Percentiles rank a stretch among this genome's conserved stretches.
Evolutionary conservation across 805 yeast genomes (phyloP).

Genomic region (Kodamaea nitidulidarum): DNA sequence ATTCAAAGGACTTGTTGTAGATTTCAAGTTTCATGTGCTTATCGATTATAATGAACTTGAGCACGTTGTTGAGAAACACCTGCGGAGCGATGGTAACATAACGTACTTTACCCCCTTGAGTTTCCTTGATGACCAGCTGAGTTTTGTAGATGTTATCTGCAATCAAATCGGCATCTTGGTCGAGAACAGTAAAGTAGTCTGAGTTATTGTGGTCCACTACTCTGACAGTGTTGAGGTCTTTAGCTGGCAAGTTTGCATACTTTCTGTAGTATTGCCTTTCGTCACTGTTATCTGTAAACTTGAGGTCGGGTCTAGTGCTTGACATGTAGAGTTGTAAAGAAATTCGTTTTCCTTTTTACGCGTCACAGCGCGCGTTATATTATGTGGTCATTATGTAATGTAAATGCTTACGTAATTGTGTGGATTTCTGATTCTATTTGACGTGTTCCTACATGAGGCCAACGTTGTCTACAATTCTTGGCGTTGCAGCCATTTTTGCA

Average conservation of each 20-base stretch:
- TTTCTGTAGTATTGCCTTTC: constrained; percentile 42
- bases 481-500: constrained; percentile 5
- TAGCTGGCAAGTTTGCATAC: constrained; percentile 47
- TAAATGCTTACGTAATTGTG: background rate
- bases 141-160: constrained; percentile 87
- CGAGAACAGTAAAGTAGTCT: constrained; percentile 73
- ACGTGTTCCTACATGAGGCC: too few relatives aligned
- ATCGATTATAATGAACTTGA: constrained; percentile 65
- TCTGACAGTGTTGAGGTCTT: constrained; percentile 50
- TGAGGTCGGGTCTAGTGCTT: constrained; percentile 39
- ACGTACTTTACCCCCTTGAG: constrained; percentile 39
- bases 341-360: background rate
- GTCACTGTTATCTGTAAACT: constrained; percentile 38
- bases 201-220: constrained; percentile 68
- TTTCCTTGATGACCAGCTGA: constrained; percentile 68
- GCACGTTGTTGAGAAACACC: constrained; percentile 57
- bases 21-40: constrained; percentile 76
- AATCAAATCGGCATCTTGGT: constrained; percentile 71
- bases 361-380: background rate
- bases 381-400: background rate
- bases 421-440: too few relatives aligned
- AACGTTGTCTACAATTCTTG: constrained; percentile 2
- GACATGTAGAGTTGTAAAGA: constrained; percentile 23
- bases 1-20: constrained; percentile 61
- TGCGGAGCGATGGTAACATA: constrained; percentile 78